These are phyloP conservation scores for Leishmania martiniquensis DNA, from an alignment of 208 protist species.

Conservation along the genomic window DNA sequence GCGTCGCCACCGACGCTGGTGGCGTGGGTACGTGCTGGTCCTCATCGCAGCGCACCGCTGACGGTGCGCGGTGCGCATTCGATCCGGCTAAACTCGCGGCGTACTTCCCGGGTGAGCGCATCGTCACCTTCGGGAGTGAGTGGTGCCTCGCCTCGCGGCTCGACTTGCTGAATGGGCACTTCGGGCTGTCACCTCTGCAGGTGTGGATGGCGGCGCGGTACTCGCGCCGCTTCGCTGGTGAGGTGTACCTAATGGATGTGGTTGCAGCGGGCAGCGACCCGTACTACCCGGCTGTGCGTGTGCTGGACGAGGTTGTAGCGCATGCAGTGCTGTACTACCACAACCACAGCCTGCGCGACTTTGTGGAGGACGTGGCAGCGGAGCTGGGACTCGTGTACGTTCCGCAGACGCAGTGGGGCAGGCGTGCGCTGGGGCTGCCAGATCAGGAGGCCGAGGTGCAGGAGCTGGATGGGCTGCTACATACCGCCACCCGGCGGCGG, in stretches of 20 bases:
- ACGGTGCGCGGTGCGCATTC: background rate
- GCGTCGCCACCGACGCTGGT: background rate
- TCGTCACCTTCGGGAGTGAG: slow-evolving; percentile 39
- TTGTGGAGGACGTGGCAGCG: slow-evolving; percentile 60
- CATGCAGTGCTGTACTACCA: slow-evolving; percentile 88
- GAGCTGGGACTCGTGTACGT: slow-evolving; percentile 70
- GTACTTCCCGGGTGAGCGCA: slow-evolving; percentile 19
- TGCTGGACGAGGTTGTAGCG: slow-evolving; percentile 83
- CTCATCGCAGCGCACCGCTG: background rate
- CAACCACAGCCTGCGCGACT: slow-evolving; percentile 72
- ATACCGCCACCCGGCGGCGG: slow-evolving; percentile 23
- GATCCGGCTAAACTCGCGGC: slow-evolving; percentile 10
- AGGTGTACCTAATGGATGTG: slow-evolving; percentile 87
- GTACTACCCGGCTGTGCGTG: slow-evolving; percentile 54
- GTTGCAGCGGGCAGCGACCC: slow-evolving; percentile 59
- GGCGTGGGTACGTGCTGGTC: background rate
- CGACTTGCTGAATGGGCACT: slow-evolving; percentile 53
- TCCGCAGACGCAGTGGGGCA: slow-evolving; percentile 62
- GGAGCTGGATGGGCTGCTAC: slow-evolving; percentile 32
- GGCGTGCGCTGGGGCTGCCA: slow-evolving; percentile 33
- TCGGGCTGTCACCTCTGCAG: slow-evolving; percentile 68
- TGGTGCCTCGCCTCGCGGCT: slow-evolving; percentile 33
- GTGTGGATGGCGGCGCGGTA: slow-evolving; percentile 78
- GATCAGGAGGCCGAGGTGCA: slow-evolving; percentile 32
- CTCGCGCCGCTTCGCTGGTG: slow-evolving; percentile 58